Conservation (phyloP, 805 yeast genomes). For the Ogataea haglerorum region DNA sequence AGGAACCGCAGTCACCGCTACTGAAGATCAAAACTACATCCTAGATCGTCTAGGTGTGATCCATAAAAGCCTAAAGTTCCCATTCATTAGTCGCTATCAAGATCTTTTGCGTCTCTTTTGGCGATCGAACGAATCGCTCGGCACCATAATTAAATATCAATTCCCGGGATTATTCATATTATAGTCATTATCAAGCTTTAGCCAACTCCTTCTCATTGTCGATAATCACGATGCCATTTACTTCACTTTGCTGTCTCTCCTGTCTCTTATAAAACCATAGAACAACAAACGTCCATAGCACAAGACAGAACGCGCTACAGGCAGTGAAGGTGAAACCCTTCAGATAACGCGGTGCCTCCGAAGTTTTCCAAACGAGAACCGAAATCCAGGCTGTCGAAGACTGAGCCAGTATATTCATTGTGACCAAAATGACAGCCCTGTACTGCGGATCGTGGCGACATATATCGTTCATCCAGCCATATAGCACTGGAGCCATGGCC, state of each 20-base stretch:
- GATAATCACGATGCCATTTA: conserved; percentile 8
- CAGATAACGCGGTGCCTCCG: conserved; percentile 37
- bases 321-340: conserved; percentile 30
- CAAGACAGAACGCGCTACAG: conserved; percentile 13
- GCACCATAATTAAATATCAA: not conserved
- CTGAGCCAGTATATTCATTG: conserved; percentile 41
- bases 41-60: not conserved
- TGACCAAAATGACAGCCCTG: conserved; percentile 36
- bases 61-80: not conserved
- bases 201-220: not conserved
- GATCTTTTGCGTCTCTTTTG: conserved; percentile 1
- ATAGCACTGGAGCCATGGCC: conserved; percentile 53
- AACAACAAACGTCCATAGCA: conserved; percentile 15
- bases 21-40: conserved; percentile 1
- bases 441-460: conserved; percentile 40
- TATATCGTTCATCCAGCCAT: conserved; percentile 51
- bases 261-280: conserved; percentile 14
- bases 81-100: conserved; percentile 3
- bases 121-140: not conserved
- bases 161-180: conserved; percentile 6
- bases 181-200: not conserved
- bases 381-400: conserved; percentile 42
- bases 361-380: conserved; percentile 40
- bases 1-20: not conserved
- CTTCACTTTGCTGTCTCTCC: conserved; percentile 4